Percentiles rank a stretch among this genome's conserved stretches.
These are phyloP conservation scores for Cunninghamia lanceolata DNA, from an alignment of 75 land plant genomes.

Conservation along the genomic window DNA sequence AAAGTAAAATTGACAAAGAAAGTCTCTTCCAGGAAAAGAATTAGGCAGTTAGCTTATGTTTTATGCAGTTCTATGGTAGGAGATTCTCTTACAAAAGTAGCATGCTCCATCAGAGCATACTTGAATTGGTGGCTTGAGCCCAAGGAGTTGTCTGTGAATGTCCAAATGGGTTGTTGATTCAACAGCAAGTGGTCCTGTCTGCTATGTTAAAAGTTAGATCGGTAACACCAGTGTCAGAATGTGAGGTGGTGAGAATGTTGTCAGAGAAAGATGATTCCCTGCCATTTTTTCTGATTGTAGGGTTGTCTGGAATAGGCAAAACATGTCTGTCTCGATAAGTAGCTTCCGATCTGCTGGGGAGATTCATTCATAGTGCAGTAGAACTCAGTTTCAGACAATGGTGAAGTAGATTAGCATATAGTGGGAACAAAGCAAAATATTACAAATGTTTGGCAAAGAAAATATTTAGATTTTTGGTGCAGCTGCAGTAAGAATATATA, in stretches of 20 bases:
- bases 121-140: constrained; percentile 39
- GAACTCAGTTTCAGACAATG: constrained; percentile 44
- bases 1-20: constrained; percentile 30
- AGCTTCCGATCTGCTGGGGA: constrained; percentile 37
- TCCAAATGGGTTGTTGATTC: constrained; percentile 20
- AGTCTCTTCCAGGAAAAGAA: constrained; percentile 21
- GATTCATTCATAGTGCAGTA: constrained; percentile 38
- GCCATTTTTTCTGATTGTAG: constrained; percentile 34
- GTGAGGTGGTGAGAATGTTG: constrained; percentile 15
- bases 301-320: constrained; percentile 54
- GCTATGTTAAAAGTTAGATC: constrained; percentile 15
- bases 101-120: constrained; percentile 17
- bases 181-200: constrained; percentile 15
- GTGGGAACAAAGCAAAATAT: constrained; percentile 28
- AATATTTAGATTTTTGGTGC: constrained; percentile 24
- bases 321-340: constrained; percentile 47
- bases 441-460: constrained; percentile 37
- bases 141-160: constrained; percentile 16
- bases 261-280: constrained; percentile 20
- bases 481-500: constrained; percentile 21
- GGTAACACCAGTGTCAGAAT: constrained; percentile 29
- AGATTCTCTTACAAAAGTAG: constrained; percentile 23
- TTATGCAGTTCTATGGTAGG: constrained; percentile 24
- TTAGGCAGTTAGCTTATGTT: constrained; percentile 18
- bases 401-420: constrained; percentile 36